Conservation (phyloP, 2,329 filamentous ascomycete species). For the Talaromyces pinophilus region DNA sequence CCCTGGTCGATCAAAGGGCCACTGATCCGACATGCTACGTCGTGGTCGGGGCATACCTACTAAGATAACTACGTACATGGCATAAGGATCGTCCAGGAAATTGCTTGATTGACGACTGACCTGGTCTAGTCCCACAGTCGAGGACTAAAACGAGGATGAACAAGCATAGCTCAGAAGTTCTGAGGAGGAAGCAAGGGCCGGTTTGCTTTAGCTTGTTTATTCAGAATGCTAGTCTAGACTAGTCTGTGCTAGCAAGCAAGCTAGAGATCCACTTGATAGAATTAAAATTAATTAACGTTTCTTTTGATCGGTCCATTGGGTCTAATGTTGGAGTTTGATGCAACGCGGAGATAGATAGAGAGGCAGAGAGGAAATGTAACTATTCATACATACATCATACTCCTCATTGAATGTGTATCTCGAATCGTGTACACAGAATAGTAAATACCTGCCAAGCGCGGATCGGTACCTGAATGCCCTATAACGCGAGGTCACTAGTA, state of each 20-base stretch:
- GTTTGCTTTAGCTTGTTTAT: background rate
- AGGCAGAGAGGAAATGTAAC: background rate
- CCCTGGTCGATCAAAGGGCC: conserved; percentile 6
- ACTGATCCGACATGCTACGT: background rate
- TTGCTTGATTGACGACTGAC: background rate
- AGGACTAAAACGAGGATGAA: background rate
- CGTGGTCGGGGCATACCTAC: conserved; percentile 8
- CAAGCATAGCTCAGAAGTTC: background rate
- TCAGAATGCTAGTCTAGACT: background rate
- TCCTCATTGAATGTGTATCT: background rate
- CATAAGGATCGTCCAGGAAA: background rate
- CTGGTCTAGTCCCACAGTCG: background rate
- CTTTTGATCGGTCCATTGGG: background rate
- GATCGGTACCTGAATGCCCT: background rate
- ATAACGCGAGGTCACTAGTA: background rate
- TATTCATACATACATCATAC: background rate
- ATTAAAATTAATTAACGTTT: conserved; percentile 6
- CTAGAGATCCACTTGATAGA: conserved; percentile 1
- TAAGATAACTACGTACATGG: background rate
- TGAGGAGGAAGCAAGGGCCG: background rate
- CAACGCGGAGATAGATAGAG: background rate
- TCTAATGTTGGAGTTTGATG: background rate
- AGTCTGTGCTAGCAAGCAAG: background rate
- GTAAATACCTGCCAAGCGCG: background rate
- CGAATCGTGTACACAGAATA: background rate